Evolutionary conservation across 768 basidiomycete species (phyloP), one percentile per base, ranked within the genome.

Genomic region (Asterophora lycoperdoides): DNA sequence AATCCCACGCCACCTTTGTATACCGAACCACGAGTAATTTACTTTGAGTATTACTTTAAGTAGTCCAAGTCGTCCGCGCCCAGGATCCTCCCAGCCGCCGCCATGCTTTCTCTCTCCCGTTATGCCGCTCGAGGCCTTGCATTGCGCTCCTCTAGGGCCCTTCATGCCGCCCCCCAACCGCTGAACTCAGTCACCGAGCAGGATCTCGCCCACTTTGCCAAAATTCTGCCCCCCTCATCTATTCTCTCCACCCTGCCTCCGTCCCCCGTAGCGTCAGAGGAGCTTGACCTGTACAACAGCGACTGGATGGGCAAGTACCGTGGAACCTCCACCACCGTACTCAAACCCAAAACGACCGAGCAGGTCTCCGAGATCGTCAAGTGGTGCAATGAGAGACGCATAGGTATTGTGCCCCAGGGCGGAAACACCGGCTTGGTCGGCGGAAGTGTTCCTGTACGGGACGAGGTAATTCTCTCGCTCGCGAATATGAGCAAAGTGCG

Each of bases 351-450:
- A 58, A 83, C 88, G 1, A 88, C 90, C 0, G 70, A 88, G 52
- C 84, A 99, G 69, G 93, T 98, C 63, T 87, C 86, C 65, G 72
- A 86, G 56, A 87, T 97, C 46, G 74, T 98, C 61, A 85, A 83
- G 62, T 90, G 84, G 74, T 98, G 96, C 67, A 81, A 85, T 57
- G 74, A 84, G 46, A 77, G 81, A 48, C 76, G 79, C 46, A 87
- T 99, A 35, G 85, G 84, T n/a, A 79, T 98, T 46, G 93, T 96
- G 2, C 96, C 96, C 1, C 96, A 99, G 66, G 95, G 96, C 40
- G 96, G 96, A 39, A 99, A 99, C 70, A 99, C 96, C 0, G 96
- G 96, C 13, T 79, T 99, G 10, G 96, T 99, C 32, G 96, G 94
- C 48, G 96, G 96, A 32, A 84, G 93, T 53, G 88, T 95, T 9